Evolutionary conservation across 371 early-diverging fungal species (phyloP), one percentile per base, ranked within the genome.

Genomic region (Zopfochytrium polystomum): DNA sequence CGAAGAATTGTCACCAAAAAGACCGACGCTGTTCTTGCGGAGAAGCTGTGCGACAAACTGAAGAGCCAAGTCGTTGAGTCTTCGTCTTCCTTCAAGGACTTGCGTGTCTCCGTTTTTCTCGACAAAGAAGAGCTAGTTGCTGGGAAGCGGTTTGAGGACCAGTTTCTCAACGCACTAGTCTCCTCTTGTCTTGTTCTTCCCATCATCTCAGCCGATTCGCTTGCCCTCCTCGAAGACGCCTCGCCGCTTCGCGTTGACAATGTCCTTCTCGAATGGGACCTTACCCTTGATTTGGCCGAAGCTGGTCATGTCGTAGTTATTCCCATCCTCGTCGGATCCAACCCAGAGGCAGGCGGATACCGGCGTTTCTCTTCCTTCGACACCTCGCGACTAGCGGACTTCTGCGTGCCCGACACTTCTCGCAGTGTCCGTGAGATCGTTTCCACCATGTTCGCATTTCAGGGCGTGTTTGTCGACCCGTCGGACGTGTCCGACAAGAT

Each of bases 21-120:
- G 51, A 51, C 51, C 29, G 51, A 51, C 32, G 51, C 51, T 30
- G 51, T 9, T 4, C 29, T 51, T 51, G 51, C 51, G 27, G 51
- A 51, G 23, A 27, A 32, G 15, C 11, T 51, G 18, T 11, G 27
- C 29, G 51, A 51, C 23, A 51, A 51, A 32, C 29, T 51, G 11
- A 5, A 32, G 51, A 25, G 11, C 3, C 5, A 32, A 32, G 32
- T 51, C 51, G 51, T 51, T 11, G 51, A 51, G 51, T 11, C 51
- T 27, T 27, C 51, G 6, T 18, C 18, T 27, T 18, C 5, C 51
- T 20, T 51, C 4, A 51, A 29, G 29, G 51, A 51, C 20, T 11
- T 51, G 22, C 51, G 32, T 22, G 27, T 51, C 32, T 32, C 27
- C 18, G 29, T 27, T 32, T 51, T 51, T 27, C 32, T 51, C 31